Evolutionary conservation across 2,329 filamentous ascomycete genomes (phyloP).

Genomic region (Trichophyton benhamiae): DNA sequence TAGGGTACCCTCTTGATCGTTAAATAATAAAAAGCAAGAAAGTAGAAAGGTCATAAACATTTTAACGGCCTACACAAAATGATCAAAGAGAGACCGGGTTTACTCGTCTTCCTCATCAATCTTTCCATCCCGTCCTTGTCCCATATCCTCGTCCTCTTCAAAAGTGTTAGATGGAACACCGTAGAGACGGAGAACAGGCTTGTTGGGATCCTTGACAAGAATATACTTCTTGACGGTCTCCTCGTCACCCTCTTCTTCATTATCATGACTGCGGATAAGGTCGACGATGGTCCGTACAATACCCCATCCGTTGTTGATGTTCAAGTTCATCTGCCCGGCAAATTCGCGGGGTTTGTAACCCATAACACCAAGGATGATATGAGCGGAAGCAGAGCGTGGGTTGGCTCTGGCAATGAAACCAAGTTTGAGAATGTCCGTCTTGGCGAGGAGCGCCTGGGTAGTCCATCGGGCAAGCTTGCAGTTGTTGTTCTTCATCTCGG

Average conservation of each 20-base stretch:
- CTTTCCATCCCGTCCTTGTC: conserved; percentile 43
- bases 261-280: conserved; percentile 43
- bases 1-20: background rate
- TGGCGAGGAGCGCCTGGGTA: conserved; percentile 88
- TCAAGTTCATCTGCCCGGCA: conserved; percentile 94
- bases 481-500: conserved; percentile 99
- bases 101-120: conserved; percentile 44
- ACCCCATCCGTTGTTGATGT: conserved; percentile 94
- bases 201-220: conserved; percentile 82
- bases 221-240: conserved; percentile 38
- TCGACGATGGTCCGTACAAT: conserved; percentile 97
- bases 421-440: conserved; percentile 97
- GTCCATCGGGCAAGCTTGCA: conserved; percentile 98
- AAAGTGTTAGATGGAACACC: conserved; percentile 78
- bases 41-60: conserved; percentile 1
- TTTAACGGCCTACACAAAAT: background rate
- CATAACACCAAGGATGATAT: conserved; percentile 88
- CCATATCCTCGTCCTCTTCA: conserved; percentile 68
- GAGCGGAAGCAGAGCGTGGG: conserved; percentile 83
- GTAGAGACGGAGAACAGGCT: conserved; percentile 85
- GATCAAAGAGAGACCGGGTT: conserved; percentile 11
- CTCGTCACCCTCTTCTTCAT: conserved; percentile 25
- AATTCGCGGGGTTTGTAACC: conserved; percentile 98
- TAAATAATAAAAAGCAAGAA: background rate
- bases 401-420: conserved; percentile 93